A percentile compares a stretch with the other conserved stretches of the same genome.
Conservation (phyloP, 2,329 filamentous ascomycete genomes). For the Ophiostoma quercus region DNA sequence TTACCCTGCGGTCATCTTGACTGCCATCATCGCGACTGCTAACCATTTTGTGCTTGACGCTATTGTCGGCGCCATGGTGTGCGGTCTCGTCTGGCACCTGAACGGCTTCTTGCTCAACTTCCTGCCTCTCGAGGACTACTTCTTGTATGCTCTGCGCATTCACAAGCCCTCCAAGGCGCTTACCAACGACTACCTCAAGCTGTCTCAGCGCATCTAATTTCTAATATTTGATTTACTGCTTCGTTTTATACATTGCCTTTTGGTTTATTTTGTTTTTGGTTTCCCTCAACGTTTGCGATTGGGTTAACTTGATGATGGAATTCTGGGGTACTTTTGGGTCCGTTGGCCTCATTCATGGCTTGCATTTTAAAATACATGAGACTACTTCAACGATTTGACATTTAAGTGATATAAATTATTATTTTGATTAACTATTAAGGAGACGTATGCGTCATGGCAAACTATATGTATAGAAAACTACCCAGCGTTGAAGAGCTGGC, state of each 20-base stretch:
- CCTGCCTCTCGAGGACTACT: slow-evolving; percentile 59
- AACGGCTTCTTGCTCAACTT: slow-evolving; percentile 56
- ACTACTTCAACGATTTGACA: too few relatives aligned
- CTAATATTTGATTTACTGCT: not conserved
- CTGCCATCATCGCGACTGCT: slow-evolving; percentile 64
- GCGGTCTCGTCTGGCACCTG: slow-evolving; percentile 56
- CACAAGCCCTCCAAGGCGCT: slow-evolving; percentile 22
- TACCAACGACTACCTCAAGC: slow-evolving; percentile 5
- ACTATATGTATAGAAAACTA: not conserved
- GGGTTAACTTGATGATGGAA: too few relatives aligned
- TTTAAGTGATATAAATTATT: not conserved
- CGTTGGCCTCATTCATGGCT: not conserved
- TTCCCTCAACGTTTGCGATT: too few relatives aligned
- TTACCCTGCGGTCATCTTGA: slow-evolving; percentile 61
- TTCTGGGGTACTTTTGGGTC: not conserved
- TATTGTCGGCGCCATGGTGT: slow-evolving; percentile 61
- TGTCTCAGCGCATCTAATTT: slow-evolving; percentile 4
- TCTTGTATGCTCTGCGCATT: slow-evolving; percentile 44
- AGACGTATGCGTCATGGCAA: not conserved
- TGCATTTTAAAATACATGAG: not conserved
- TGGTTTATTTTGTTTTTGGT: not conserved
- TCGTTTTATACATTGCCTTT: not conserved
- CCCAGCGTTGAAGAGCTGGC: not conserved
- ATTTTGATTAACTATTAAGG: not conserved
- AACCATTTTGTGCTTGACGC: slow-evolving; percentile 71